Percentiles rank a stretch among this genome's conserved stretches.
Conservation (phyloP, 495 filamentous ascomycete species). For the Penicillium samsonianum region DNA sequence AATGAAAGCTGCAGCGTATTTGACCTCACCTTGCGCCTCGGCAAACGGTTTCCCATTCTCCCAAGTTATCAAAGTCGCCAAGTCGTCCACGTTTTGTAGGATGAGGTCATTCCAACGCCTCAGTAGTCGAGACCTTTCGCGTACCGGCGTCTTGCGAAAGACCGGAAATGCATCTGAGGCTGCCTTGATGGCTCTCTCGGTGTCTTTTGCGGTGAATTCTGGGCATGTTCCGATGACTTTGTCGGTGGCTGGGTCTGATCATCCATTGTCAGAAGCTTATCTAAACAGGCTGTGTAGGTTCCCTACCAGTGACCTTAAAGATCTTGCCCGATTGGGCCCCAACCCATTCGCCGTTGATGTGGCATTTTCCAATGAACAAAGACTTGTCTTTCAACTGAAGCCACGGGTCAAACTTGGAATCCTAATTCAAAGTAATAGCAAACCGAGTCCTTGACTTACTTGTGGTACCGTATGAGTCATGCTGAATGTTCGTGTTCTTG, state of each 20-base stretch:
- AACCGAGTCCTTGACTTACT: background rate
- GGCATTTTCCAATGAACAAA: conserved; percentile 5
- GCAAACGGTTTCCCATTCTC: conserved; percentile 75
- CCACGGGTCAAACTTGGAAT: background rate
- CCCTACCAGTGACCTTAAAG: background rate
- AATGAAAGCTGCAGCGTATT: conserved; percentile 73
- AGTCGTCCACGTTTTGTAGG: background rate
- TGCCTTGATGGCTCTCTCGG: conserved; percentile 4
- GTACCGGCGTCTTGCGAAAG: background rate
- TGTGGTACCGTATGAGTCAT: background rate
- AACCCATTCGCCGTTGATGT: conserved; percentile 13
- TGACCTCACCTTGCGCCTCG: conserved; percentile 73
- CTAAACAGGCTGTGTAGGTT: background rate
- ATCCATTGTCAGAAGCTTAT: no score
- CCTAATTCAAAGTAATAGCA: background rate
- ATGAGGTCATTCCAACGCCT: background rate
- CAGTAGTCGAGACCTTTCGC: background rate
- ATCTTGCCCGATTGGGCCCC: conserved; percentile 4
- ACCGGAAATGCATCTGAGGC: background rate
- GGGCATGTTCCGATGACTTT: conserved; percentile 9
- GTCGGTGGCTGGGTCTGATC: background rate
- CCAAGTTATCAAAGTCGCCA: background rate
- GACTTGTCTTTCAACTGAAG: background rate
- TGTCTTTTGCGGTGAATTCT: conserved; percentile 3
- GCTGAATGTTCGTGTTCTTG: background rate